These are phyloP conservation scores for Aspergillus affinis DNA, from an alignment of 495 filamentous ascomycete genomes.

Conservation along the genomic window DNA sequence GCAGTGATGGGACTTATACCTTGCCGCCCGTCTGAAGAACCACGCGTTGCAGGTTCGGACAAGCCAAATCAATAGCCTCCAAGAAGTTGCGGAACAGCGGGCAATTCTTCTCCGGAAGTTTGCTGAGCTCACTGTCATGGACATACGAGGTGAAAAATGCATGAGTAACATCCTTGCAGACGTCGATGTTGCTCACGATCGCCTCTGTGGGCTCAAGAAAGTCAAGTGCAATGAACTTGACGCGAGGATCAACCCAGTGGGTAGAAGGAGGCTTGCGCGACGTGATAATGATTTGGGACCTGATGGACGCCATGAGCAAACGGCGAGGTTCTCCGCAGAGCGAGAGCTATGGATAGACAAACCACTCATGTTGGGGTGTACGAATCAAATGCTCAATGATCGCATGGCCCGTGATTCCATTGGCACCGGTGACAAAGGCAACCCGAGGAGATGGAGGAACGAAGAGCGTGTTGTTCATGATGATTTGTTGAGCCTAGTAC, in stretches of 20 bases:
- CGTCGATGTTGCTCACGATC: slow-evolving; percentile 10
- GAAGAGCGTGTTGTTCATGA: no score
- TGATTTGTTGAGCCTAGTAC: no score
- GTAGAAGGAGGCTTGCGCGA: slow-evolving; percentile 20
- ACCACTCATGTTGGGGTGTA: slow-evolving; percentile 22
- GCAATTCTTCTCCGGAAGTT: slow-evolving; percentile 10
- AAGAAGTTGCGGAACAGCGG: slow-evolving; percentile 27
- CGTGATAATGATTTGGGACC: slow-evolving; percentile 25
- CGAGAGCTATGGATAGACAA: neutral
- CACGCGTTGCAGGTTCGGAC: slow-evolving; percentile 8
- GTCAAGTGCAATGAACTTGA: slow-evolving; percentile 27
- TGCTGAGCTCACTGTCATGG: slow-evolving; percentile 21
- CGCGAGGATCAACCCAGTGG: slow-evolving; percentile 18
- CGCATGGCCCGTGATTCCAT: slow-evolving; percentile 31
- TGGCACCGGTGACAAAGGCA: slow-evolving; percentile 31
- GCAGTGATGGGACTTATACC: neutral
- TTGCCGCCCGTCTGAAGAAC: slow-evolving; percentile 14
- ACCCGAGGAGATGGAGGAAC: slow-evolving; percentile 11
- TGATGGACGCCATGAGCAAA: neutral
- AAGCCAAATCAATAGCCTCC: slow-evolving; percentile 6
- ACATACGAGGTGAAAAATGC: slow-evolving; percentile 31
- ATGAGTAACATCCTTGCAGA: slow-evolving; percentile 25
- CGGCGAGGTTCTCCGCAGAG: no score
- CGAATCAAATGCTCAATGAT: slow-evolving; percentile 26
- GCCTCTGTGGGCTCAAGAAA: slow-evolving; percentile 4